Conservation (phyloP, 805 yeast species). For the Metschnikowia continentalis region DNA sequence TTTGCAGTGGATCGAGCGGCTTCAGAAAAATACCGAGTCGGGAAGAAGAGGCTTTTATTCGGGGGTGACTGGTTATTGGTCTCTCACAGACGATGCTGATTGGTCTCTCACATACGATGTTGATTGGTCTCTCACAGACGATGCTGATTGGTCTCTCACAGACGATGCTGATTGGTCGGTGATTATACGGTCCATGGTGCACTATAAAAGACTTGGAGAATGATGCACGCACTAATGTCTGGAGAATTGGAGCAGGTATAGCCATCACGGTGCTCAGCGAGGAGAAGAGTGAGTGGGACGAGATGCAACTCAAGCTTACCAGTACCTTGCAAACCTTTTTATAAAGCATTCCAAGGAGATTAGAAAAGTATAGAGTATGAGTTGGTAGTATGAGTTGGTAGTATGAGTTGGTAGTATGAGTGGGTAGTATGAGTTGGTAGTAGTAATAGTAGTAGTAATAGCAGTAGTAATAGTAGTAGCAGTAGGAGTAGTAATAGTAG, state of each 20-base stretch:
- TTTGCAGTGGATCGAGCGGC: slow-evolving; percentile 53
- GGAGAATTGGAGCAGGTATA: slow-evolving; percentile 98
- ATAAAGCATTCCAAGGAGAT: slow-evolving; percentile 1
- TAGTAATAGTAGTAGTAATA: no score
- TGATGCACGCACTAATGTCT: slow-evolving; percentile 28
- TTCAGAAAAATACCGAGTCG: slow-evolving; percentile 30
- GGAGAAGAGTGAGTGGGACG: slow-evolving; percentile 85
- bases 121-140: no score
- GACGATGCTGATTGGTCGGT: slow-evolving; percentile 99
- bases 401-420: no score
- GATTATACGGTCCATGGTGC: slow-evolving; percentile 77
- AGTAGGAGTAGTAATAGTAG: no score
- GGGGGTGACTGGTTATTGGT: slow-evolving; percentile 97
- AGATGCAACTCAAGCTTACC: slow-evolving; percentile 75
- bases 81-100: slow-evolving; percentile 76
- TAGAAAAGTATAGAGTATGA: no score
- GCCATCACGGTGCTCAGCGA: slow-evolving; percentile 90
- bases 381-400: no score
- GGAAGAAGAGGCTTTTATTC: slow-evolving; percentile 81
- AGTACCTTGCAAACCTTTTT: slow-evolving; percentile 74
- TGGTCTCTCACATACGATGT: no score
- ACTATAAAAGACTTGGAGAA: slow-evolving; percentile 49
- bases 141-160: no score
- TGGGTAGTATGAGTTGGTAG: no score
- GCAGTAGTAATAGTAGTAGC: no score